phyloP scores from a whole-genome alignment of 495 filamentous ascomycete species.

The Trypethelium eluteriae region DNA sequence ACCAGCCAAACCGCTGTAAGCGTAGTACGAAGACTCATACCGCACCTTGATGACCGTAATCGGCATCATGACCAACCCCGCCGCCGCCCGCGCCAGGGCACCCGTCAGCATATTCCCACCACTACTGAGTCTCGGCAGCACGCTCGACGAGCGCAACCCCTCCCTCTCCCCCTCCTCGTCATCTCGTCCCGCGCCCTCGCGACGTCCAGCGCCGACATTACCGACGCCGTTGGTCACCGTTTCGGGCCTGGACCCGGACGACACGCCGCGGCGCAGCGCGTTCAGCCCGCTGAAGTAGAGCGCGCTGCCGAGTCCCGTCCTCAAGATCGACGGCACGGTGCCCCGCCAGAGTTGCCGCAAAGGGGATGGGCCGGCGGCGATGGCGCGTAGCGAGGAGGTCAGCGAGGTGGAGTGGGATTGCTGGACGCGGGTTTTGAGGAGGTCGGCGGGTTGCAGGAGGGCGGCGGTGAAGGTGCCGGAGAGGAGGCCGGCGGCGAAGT shows the following conservation, averaged over 20 bases:
- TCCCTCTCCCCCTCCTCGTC: slow-evolving; percentile 1
- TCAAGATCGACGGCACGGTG: slow-evolving; percentile 80
- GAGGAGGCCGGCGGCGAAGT: slow-evolving; percentile 80
- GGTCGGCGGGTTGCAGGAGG: slow-evolving; percentile 89
- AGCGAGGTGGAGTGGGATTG: slow-evolving; percentile 62
- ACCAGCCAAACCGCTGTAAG: slow-evolving; percentile 65
- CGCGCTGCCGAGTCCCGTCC: slow-evolving; percentile 86
- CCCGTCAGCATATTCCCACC: slow-evolving; percentile 79
- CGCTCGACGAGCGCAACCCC: slow-evolving; percentile 50
- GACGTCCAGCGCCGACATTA: not conserved
- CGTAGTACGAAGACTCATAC: slow-evolving; percentile 79
- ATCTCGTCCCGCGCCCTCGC: slow-evolving; percentile 4
- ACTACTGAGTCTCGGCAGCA: slow-evolving; percentile 77
- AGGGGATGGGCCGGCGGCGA: slow-evolving; percentile 53
- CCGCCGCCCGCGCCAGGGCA: slow-evolving; percentile 70
- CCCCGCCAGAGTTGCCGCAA: slow-evolving; percentile 85
- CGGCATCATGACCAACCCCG: slow-evolving; percentile 90
- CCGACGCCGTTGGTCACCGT: not conserved
- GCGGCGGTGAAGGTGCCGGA: slow-evolving; percentile 82
- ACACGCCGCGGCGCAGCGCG: slow-evolving; percentile 57
- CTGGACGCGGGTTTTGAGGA: slow-evolving; percentile 93
- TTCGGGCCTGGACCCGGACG: slow-evolving; percentile 20
- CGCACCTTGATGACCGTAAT: slow-evolving; percentile 95
- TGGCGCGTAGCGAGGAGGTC: slow-evolving; percentile 58
- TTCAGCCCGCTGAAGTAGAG: slow-evolving; percentile 92